These are phyloP conservation scores for Neckera pumila DNA, from an alignment of 225 moss, liverwort and hornwort genomes.

Conservation along the genomic window DNA sequence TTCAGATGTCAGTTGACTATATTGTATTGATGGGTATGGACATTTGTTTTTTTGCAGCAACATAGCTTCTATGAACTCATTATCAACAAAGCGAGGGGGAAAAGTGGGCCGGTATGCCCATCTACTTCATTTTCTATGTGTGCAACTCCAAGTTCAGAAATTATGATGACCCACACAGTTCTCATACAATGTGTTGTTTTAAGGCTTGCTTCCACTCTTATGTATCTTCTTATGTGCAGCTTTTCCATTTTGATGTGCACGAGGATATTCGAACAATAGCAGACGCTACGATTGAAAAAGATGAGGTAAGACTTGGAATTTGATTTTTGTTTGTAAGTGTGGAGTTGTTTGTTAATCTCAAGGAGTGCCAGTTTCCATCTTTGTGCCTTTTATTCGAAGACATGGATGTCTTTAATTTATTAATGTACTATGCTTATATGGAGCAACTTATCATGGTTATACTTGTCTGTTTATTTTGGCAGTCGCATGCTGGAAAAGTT, in stretches of 20 bases:
- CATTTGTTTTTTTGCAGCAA: slow-evolving; percentile 44
- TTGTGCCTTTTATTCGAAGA: neutral
- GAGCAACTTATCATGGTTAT: neutral
- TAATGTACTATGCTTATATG: neutral
- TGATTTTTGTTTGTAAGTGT: neutral
- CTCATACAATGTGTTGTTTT: neutral
- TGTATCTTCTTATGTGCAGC: slow-evolving; percentile 27
- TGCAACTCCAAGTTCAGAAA: neutral
- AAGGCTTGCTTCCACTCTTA: neutral
- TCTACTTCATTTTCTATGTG: neutral
- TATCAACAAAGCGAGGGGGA: slow-evolving; percentile 81
- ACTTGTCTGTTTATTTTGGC: neutral
- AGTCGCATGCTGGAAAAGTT: slow-evolving; percentile 97
- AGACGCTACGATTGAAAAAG: slow-evolving; percentile 94
- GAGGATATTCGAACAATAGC: slow-evolving; percentile 97
- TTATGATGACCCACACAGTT: neutral
- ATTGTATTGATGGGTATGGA: neutral
- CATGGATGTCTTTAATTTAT: neutral
- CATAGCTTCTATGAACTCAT: slow-evolving; percentile 96
- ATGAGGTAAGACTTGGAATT: slow-evolving; percentile 48
- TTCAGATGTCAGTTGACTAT: neutral
- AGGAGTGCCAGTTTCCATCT: neutral
- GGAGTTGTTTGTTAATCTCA: neutral
- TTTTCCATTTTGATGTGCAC: slow-evolving; percentile 96
- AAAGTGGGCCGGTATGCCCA: slow-evolving; percentile 71